A percentile compares a stretch with the other conserved stretches of the same genome.
Conservation (phyloP, 1,284 basidiomycete species). For the Crucibulum cyathiforme region DNA sequence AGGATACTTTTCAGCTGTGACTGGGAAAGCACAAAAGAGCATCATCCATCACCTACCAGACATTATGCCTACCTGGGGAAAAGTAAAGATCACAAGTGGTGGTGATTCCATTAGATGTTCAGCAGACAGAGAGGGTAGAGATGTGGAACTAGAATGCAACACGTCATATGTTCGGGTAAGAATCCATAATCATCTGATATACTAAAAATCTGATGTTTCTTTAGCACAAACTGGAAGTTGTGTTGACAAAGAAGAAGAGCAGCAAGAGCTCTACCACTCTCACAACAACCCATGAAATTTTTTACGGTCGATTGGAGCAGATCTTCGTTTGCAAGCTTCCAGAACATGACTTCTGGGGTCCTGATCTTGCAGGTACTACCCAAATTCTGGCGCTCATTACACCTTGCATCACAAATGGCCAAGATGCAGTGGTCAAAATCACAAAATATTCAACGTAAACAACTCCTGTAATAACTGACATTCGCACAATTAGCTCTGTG, state of each 20-base stretch:
- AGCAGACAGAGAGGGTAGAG: not conserved
- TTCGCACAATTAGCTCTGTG: not conserved
- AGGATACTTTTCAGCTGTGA: not conserved
- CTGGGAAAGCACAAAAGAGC: not conserved
- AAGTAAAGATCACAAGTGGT: conserved; percentile 3
- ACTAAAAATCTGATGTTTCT: not conserved
- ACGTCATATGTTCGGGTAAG: not conserved
- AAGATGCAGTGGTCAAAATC: not conserved
- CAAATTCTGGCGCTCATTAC: not conserved
- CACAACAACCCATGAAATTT: not conserved
- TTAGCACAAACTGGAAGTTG: not conserved
- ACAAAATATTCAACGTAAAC: not conserved
- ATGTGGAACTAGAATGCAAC: not conserved
- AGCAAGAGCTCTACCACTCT: no score
- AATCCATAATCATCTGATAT: not conserved
- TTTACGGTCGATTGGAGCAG: not conserved
- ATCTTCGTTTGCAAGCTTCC: not conserved
- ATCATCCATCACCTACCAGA: not conserved
- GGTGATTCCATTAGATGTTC: conserved; percentile 9
- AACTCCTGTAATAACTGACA: not conserved
- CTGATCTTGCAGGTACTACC: not conserved
- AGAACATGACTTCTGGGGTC: not conserved
- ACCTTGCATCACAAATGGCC: not conserved
- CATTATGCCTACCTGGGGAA: conserved; percentile 8
- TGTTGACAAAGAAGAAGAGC: not conserved